These are phyloP conservation scores for Hypoxylon crocopeplum DNA, from an alignment of 495 filamentous ascomycete species.

Conservation along the genomic window DNA sequence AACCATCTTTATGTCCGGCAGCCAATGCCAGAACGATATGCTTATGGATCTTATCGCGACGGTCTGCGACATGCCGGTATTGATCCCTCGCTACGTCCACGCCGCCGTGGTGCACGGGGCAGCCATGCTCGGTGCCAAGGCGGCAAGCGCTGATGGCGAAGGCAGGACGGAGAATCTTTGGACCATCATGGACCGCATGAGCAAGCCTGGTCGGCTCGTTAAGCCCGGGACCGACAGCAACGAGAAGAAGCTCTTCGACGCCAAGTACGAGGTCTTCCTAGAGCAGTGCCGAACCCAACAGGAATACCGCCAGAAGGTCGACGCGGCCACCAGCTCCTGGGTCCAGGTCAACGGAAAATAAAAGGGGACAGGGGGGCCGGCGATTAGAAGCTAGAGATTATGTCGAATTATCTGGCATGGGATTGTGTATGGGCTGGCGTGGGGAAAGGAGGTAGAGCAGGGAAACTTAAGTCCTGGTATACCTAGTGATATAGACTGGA, in stretches of 20 bases:
- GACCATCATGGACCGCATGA: conserved; percentile 98
- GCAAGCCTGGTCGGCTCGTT: conserved; percentile 86
- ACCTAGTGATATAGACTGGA: neutral
- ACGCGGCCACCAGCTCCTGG: conserved; percentile 67
- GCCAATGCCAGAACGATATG: conserved; percentile 93
- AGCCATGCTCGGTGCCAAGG: conserved; percentile 96
- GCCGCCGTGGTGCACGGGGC: conserved; percentile 97
- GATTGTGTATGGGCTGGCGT: conserved; percentile 1
- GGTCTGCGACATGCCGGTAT: conserved; percentile 86
- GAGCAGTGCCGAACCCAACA: conserved; percentile 79
- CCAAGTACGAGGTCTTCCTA: conserved; percentile 86
- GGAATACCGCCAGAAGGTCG: conserved; percentile 71
- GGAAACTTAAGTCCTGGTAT: neutral
- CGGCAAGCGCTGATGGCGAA: conserved; percentile 75
- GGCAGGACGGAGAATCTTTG: conserved; percentile 87
- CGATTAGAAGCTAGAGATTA: neutral
- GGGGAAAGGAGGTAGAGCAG: neutral
- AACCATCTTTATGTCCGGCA: conserved; percentile 98
- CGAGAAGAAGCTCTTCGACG: conserved; percentile 79
- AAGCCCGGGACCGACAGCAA: conserved; percentile 69
- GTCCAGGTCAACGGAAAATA: conserved; percentile 20
- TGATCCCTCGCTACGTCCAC: conserved; percentile 90
- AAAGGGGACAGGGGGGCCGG: conserved; percentile 4
- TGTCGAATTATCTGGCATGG: too few species aligned
- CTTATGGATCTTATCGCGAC: conserved; percentile 90